Percentiles rank a stretch among this genome's conserved stretches.
Evolutionary conservation across 176 grass and related monocot species (phyloP).

Genomic region (Oryza glaberrima): DNA sequence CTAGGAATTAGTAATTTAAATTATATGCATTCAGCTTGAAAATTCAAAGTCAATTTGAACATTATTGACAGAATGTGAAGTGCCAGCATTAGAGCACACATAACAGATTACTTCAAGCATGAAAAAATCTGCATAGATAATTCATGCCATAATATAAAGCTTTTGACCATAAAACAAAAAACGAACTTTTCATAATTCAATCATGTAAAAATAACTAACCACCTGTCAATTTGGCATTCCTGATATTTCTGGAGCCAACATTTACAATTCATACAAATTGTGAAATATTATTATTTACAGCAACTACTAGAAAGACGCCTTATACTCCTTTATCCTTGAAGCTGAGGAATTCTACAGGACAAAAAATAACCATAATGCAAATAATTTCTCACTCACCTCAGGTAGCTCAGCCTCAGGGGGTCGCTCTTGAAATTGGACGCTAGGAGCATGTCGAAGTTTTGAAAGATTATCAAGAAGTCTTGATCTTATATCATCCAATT

Average conservation of each 20-base stretch:
- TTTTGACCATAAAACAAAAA: background rate
- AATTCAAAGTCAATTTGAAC: background rate
- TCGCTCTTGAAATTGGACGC: slow-evolving; percentile 97
- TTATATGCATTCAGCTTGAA: slow-evolving; percentile 5
- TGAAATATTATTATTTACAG: background rate
- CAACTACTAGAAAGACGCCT: background rate
- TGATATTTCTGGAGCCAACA: background rate
- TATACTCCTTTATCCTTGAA: background rate
- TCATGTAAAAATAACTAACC: background rate
- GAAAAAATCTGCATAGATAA: background rate
- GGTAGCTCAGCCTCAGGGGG: slow-evolving; percentile 86
- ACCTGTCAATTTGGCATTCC: background rate
- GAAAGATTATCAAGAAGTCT: slow-evolving; percentile 94
- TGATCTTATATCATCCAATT: slow-evolving; percentile 88
- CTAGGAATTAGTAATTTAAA: slow-evolving; percentile 3
- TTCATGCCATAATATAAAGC: slow-evolving; percentile 18
- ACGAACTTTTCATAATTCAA: background rate
- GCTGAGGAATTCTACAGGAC: slow-evolving; percentile 17
- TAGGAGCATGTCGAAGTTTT: slow-evolving; percentile 89
- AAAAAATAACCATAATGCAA: background rate
- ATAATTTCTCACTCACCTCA: slow-evolving; percentile 61
- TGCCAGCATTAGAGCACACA: slow-evolving; percentile 1
- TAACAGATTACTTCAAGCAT: slow-evolving; percentile 1
- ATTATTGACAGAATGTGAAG: background rate
- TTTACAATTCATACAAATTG: background rate